Evolutionary conservation across 495 filamentous ascomycete species (phyloP).

Genomic region (Penicillium desertorum): DNA sequence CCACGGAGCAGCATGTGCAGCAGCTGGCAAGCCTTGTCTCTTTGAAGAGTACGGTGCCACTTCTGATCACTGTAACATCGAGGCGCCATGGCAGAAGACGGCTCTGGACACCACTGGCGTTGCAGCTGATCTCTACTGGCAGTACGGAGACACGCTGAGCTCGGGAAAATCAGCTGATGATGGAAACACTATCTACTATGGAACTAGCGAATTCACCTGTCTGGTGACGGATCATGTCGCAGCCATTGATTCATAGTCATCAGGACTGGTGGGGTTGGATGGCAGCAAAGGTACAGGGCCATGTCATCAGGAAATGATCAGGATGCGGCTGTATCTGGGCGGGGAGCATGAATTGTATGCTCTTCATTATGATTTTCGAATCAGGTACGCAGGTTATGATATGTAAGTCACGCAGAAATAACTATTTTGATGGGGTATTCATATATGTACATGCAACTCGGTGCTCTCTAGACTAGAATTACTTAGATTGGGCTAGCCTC

Average conservation of each 20-base stretch:
- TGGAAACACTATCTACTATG: constrained; percentile 62
- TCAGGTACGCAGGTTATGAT: background rate
- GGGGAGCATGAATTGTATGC: background rate
- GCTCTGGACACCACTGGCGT: constrained; percentile 50
- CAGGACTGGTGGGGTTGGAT: background rate
- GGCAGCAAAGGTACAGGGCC: background rate
- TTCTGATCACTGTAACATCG: constrained; percentile 41
- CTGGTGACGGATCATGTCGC: constrained; percentile 60
- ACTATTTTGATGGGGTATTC: constrained; percentile 5
- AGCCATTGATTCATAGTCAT: constrained; percentile 33
- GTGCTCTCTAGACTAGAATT: background rate
- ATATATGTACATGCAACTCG: constrained; percentile 21
- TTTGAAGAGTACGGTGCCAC: constrained; percentile 67
- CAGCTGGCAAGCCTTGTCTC: constrained; percentile 63
- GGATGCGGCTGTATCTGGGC: background rate
- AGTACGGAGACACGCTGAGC: constrained; percentile 58
- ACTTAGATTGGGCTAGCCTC: background rate
- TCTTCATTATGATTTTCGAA: background rate
- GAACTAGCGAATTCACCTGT: constrained; percentile 51
- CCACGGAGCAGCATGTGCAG: constrained; percentile 56
- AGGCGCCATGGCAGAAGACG: constrained; percentile 59
- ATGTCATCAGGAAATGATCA: background rate
- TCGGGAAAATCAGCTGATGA: constrained; percentile 59
- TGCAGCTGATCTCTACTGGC: constrained; percentile 64
- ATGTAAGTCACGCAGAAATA: background rate